Evolutionary conservation across 345 rosid genomes (phyloP).

Genomic region (Arabidopsis arenosa): DNA sequence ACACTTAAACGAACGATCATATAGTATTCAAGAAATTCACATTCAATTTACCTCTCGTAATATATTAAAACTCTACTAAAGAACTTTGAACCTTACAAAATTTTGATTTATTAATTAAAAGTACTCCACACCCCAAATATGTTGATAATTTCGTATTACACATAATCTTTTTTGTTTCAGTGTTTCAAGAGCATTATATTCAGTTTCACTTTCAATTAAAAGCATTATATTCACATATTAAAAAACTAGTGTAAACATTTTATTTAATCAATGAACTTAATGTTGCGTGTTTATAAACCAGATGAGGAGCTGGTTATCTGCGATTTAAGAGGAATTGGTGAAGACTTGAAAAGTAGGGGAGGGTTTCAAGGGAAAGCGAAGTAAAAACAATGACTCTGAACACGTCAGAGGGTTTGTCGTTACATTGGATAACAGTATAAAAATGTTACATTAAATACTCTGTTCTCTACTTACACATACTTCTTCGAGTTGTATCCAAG

Average conservation of each 20-base stretch:
- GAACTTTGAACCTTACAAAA: neutral
- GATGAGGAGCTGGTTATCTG: neutral
- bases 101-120: no score
- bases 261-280: neutral
- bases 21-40: neutral
- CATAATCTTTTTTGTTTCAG: no score
- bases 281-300: neutral
- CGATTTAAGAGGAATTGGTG: neutral
- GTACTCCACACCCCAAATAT: no score
- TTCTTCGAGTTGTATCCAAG: neutral
- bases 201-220: neutral
- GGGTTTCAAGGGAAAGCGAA: neutral
- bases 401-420: no score
- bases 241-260: neutral
- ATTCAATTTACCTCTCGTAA: neutral
- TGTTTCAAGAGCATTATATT: neutral
- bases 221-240: neutral
- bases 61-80: neutral
- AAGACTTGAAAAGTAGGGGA: neutral
- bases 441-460: neutral
- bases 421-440: no score
- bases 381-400: neutral
- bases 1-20: neutral
- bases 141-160: neutral
- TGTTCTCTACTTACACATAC: no score